Conservation (phyloP, 2,329 filamentous ascomycete genomes). For the Trichoderma sp. region DNA sequence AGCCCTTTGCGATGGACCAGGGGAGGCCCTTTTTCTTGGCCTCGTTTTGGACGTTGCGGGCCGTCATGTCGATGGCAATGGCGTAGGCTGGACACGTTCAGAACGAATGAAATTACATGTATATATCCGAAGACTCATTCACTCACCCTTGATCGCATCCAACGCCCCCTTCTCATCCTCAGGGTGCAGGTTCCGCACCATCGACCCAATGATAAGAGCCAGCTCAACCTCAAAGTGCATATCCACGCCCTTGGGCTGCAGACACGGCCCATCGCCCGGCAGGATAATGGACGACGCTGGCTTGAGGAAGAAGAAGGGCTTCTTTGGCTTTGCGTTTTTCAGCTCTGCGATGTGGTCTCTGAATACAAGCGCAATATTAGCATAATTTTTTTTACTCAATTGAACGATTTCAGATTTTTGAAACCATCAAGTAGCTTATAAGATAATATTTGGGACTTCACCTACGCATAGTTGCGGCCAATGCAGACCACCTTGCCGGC, state of each 20-base stretch:
- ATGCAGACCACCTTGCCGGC: conserved; percentile 87
- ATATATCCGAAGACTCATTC: neutral
- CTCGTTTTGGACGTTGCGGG: conserved; percentile 91
- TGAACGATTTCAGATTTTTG: neutral
- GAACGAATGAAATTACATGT: neutral
- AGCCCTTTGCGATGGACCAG: conserved; percentile 96
- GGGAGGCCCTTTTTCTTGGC: conserved; percentile 94
- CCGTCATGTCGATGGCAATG: conserved; percentile 95
- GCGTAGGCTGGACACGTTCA: conserved; percentile 67
- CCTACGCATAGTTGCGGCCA: conserved; percentile 92
- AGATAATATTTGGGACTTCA: conserved; percentile 32
- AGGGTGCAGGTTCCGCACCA: conserved; percentile 72
- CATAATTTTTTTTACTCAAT: neutral
- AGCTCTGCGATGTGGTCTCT: conserved; percentile 94
- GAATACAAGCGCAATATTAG: neutral
- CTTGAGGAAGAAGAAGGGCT: conserved; percentile 99
- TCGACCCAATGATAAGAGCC: conserved; percentile 84
- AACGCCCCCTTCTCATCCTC: conserved; percentile 76
- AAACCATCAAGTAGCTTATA: neutral
- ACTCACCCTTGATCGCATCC: conserved; percentile 77
- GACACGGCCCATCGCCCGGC: conserved; percentile 75
- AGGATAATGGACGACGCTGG: conserved; percentile 83
- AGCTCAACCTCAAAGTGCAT: conserved; percentile 97
- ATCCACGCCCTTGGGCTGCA: conserved; percentile 80
- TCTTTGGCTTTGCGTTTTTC: conserved; percentile 82